Conservation (phyloP, 148 eudicot genomes). For the Rhododendron ovatum region DNA sequence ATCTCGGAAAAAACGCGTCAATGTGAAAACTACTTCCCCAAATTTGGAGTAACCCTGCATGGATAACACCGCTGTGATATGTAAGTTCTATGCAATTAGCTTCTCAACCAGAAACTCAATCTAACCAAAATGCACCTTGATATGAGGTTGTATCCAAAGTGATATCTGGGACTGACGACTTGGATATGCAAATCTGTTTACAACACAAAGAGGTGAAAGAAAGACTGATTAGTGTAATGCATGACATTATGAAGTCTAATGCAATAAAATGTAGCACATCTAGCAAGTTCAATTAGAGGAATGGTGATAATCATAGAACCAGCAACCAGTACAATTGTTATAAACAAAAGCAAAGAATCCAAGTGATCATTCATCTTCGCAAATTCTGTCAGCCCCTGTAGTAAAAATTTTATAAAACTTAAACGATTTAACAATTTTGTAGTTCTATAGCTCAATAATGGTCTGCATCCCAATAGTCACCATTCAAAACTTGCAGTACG, state of each 20-base stretch:
- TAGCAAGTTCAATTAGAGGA: background rate
- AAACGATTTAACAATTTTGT: background rate
- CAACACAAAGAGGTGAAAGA: conserved; percentile 8
- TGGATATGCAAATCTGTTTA: conserved; percentile 61
- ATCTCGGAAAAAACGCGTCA: conserved; percentile 89
- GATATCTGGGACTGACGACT: conserved; percentile 86
- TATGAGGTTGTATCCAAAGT: conserved; percentile 92
- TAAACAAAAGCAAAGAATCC: background rate
- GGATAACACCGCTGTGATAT: background rate
- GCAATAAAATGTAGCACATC: background rate
- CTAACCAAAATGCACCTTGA: conserved; percentile 53
- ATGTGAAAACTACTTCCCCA: conserved; percentile 88
- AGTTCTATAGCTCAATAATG: background rate
- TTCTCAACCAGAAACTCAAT: background rate
- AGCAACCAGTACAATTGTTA: background rate
- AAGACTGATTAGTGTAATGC: background rate
- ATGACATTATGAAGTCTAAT: background rate
- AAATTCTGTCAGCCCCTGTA: background rate
- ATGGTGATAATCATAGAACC: background rate
- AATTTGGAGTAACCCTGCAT: conserved; percentile 85
- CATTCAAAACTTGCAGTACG: background rate
- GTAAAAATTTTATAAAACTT: background rate
- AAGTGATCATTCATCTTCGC: background rate
- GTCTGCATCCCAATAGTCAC: background rate
- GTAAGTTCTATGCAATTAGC: background rate